Conservation (phyloP, 371 early-diverging fungal species). For the Apophysomyces ossiformis region DNA sequence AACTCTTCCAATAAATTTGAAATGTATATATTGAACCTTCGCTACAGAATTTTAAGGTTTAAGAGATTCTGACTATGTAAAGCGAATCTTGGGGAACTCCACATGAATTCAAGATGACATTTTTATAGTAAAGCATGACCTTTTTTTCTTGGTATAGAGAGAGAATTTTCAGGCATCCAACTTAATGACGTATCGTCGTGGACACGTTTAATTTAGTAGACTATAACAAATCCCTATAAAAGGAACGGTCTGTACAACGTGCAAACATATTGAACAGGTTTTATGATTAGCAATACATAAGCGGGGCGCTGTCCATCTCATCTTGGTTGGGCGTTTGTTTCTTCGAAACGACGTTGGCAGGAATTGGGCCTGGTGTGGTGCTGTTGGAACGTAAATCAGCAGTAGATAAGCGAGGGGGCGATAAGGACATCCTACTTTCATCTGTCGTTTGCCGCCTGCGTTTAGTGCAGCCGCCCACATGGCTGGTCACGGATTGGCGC, state of each 20-base stretch:
- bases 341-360: background rate
- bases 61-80: no score
- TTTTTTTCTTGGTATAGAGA: background rate
- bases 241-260: background rate
- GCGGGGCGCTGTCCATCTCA: conserved; percentile 1
- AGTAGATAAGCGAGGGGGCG: background rate
- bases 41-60: no score
- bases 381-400: background rate
- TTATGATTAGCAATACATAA: background rate
- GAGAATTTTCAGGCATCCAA: no score
- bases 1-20: background rate
- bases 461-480: background rate
- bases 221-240: no score
- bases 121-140: no score
- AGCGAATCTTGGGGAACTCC: no score
- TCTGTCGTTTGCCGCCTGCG: background rate
- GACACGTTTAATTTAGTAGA: no score
- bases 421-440: background rate
- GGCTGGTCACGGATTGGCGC: background rate
- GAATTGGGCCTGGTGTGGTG: background rate
- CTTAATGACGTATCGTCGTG: no score
- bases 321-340: background rate
- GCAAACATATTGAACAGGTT: background rate
- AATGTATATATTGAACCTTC: background rate
- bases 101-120: no score